phyloP scores from a whole-genome alignment of 1,139 yeast genomes.

The Spencermartinsiella ligniputridi region DNA sequence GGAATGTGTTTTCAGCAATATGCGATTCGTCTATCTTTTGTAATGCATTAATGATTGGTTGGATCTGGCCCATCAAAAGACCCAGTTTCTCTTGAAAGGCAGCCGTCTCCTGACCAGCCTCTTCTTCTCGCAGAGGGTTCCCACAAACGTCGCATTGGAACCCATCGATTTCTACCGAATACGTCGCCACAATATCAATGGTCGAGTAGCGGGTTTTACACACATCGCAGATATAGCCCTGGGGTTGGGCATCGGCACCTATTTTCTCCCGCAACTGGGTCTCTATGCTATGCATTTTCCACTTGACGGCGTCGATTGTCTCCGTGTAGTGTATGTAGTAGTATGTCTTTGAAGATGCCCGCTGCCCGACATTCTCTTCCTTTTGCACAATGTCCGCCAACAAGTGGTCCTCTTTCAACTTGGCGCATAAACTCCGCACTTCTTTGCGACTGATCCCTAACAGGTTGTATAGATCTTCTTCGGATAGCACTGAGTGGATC shows the following conservation, averaged over 20 bases:
- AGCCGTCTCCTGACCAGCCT: conserved; percentile 75
- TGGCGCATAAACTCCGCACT: conserved; percentile 74
- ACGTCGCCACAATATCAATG: conserved; percentile 77
- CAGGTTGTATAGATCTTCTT: conserved; percentile 80
- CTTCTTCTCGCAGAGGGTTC: conserved; percentile 74
- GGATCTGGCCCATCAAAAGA: conserved; percentile 80
- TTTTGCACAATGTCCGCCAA: conserved; percentile 56
- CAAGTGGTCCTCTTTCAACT: conserved; percentile 66
- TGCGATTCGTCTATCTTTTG: conserved; percentile 81
- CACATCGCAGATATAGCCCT: conserved; percentile 86
- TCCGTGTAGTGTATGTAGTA: conserved; percentile 86
- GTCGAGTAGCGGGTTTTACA: conserved; percentile 80
- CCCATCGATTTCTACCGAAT: conserved; percentile 73
- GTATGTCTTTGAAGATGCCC: conserved; percentile 71
- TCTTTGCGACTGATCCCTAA: conserved; percentile 85
- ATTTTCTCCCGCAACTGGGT: conserved; percentile 74
- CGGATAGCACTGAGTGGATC: conserved; percentile 87
- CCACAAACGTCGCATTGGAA: conserved; percentile 86
- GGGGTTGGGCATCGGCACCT: conserved; percentile 77
- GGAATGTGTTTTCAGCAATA: conserved; percentile 86
- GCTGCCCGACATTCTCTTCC: conserved; percentile 71
- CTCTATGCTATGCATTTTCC: conserved; percentile 91
- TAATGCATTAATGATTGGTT: conserved; percentile 78
- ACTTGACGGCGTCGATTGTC: conserved; percentile 91
- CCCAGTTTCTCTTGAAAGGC: conserved; percentile 80